Conservation (phyloP, 768 basidiomycete genomes). For the Podaxis mareebaensis region DNA sequence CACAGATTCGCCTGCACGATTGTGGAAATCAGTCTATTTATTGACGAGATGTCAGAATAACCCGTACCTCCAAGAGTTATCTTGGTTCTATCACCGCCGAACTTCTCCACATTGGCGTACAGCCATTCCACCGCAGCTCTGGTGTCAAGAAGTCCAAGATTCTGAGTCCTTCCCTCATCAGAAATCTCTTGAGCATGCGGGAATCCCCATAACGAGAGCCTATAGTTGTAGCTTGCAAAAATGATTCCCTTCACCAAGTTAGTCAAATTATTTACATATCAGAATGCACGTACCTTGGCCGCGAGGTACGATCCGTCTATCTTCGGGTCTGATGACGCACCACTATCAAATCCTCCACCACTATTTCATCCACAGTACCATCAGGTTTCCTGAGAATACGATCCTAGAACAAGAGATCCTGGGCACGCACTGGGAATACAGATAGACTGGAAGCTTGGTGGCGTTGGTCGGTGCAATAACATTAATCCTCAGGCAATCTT, state of each 20-base stretch:
- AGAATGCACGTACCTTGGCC: conserved; percentile 22
- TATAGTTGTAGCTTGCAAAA: conserved; percentile 36
- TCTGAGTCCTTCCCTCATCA: conserved; percentile 34
- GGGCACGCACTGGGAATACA: conserved; percentile 29
- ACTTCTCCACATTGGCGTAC: conserved; percentile 37
- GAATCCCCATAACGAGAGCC: conserved; percentile 40
- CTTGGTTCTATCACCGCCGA: conserved; percentile 45
- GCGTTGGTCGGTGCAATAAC: conserved; percentile 40
- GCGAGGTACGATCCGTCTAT: conserved; percentile 34
- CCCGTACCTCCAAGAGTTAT: conserved; percentile 42
- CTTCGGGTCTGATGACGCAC: conserved; percentile 35
- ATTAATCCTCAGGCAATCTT: conserved; percentile 44
- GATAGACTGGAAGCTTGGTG: conserved; percentile 28
- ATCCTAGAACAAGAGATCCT: not conserved
- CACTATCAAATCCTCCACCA: conserved; percentile 38
- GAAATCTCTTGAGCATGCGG: conserved; percentile 40
- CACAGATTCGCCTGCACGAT: conserved; percentile 30
- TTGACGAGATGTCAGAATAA: not conserved
- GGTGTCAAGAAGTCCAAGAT: conserved; percentile 54
- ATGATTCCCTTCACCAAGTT: conserved; percentile 28
- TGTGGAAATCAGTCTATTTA: not conserved
- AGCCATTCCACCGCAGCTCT: conserved; percentile 46
- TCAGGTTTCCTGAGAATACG: not conserved
- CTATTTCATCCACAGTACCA: conserved; percentile 17
- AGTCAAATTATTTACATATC: not conserved